phyloP scores from a whole-genome alignment of 2,329 filamentous ascomycete genomes.

The Neurospora sp. region DNA sequence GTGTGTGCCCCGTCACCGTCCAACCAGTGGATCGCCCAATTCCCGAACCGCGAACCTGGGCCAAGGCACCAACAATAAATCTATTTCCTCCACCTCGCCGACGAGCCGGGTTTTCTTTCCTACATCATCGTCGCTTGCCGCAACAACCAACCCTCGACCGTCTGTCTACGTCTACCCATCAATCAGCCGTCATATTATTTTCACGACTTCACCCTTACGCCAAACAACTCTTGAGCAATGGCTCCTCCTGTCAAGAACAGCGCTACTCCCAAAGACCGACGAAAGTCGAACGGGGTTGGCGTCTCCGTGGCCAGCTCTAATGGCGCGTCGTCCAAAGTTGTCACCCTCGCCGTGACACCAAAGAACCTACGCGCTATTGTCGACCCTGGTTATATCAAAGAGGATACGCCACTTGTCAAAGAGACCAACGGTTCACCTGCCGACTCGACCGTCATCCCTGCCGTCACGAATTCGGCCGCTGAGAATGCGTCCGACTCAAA shows the following conservation, averaged over 20 bases:
- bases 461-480: constrained; percentile 34
- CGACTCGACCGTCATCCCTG: constrained; percentile 29
- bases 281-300: constrained; percentile 26
- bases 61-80: constrained; percentile 8
- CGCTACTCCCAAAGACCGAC: constrained; percentile 30
- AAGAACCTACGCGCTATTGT: constrained; percentile 41
- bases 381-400: constrained; percentile 32
- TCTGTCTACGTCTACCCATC: background rate
- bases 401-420: constrained; percentile 26
- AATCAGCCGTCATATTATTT: background rate
- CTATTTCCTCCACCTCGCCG: constrained; percentile 4
- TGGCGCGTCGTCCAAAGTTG: constrained; percentile 19
- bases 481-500: constrained; percentile 52
- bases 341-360: constrained; percentile 45
- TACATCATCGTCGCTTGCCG: constrained; percentile 2
- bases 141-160: constrained; percentile 1
- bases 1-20: constrained; percentile 11
- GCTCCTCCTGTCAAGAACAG: constrained; percentile 26
- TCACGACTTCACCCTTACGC: background rate
- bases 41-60: constrained; percentile 8
- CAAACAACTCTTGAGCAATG: constrained; percentile 20
- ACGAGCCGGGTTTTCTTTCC: constrained; percentile 12
- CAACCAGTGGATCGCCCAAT: constrained; percentile 16
- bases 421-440: constrained; percentile 35
- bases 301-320: constrained; percentile 5